phyloP scores from a whole-genome alignment of 202 grass and related monocot genomes.

The Hordeum pubiflorum region DNA sequence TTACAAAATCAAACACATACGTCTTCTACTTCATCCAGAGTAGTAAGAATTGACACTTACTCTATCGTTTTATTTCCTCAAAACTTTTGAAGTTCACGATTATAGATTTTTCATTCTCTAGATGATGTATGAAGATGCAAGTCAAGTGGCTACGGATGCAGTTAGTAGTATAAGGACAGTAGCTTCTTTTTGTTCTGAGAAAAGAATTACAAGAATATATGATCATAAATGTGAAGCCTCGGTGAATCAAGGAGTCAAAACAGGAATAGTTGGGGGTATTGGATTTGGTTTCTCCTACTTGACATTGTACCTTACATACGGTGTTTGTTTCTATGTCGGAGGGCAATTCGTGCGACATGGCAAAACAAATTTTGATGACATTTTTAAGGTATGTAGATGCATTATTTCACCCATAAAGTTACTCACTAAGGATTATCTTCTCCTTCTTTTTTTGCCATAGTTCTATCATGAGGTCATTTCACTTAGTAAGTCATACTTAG shows the following conservation, averaged over 20 bases:
- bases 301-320: constrained; percentile 54
- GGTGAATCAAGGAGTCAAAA: constrained; percentile 47
- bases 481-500: background rate
- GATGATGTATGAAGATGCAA: constrained; percentile 80
- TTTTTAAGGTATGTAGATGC: constrained; percentile 58
- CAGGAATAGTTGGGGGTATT: constrained; percentile 55
- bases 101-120: constrained; percentile 16
- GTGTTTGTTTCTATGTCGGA: constrained; percentile 83
- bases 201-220: constrained; percentile 55
- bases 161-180: constrained; percentile 71
- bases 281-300: constrained; percentile 85
- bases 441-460: background rate
- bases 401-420: background rate
- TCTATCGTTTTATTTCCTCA: background rate
- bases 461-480: background rate
- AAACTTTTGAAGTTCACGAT: background rate
- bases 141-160: constrained; percentile 72
- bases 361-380: constrained; percentile 42
- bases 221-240: constrained; percentile 59
- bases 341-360: constrained; percentile 50
- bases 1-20: background rate
- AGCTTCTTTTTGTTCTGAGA: constrained; percentile 61
- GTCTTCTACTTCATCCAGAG: background rate
- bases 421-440: background rate
- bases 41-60: background rate